Base-by-base conservation (phyloP, 2,329 filamentous ascomycete genomes). In the Exophiala bonariae region DNA sequence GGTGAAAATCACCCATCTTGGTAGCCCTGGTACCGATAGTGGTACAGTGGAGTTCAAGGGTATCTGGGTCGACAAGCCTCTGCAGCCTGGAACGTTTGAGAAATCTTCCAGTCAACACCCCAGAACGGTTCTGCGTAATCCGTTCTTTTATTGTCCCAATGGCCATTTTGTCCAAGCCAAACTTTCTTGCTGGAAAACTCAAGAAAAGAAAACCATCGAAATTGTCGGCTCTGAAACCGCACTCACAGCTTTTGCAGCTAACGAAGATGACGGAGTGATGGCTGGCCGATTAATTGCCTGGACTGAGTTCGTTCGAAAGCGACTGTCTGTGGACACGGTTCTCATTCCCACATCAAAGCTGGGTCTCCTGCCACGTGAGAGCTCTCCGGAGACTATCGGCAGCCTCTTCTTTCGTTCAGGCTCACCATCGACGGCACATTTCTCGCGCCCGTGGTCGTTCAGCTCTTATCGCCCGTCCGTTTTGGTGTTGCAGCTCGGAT, bases 361-460 rank as follows among this genome's bases (percentile, higher is more conserved):
- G 14, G 11, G 33, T 16, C 10, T 38, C 34, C 50, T 44, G 50
- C 19, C 36, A 35, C 10, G 6, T 28, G 16, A 30, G 22, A 8
- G 9, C 26, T 18, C 23, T 13, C 16, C 16, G 6, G 13, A 10
- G 16, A 46, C 34, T 5, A 14, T 28, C 34, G 31, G 20, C 58
- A 55, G 52, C 19, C 28, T 50, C 6, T 57, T 52, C 44, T 57
- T 55, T 43, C 52, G 54, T 8, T 46, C 52, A 18, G 60, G 60
- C 30, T 53, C 62, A 54, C 55, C 59, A 18, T 63, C 58, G 2
- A 64, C 66, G 18, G 43, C 56, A 5, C 63, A 65, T 40, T 68
- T 62, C 32, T 36, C 50, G 4, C 59, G 62, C 18, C 57, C 63
- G 16, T 69, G 67, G 67, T 49, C 56, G n/a, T 70, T 69, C 42